Base-by-base conservation (phyloP, 2,329 filamentous ascomycete genomes). In the Pseudopithomyces chartarum region DNA sequence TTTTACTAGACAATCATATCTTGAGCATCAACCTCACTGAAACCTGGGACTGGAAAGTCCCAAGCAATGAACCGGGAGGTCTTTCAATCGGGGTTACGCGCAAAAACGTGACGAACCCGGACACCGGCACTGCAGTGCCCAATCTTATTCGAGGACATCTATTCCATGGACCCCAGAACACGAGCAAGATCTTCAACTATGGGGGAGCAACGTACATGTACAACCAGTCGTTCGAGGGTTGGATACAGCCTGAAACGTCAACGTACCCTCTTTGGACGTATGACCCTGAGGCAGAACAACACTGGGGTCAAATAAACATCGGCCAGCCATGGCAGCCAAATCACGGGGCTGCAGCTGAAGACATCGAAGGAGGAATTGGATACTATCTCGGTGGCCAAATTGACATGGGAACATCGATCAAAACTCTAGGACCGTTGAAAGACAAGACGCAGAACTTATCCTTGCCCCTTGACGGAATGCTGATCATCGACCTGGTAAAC, bases 341-440 rank as follows among this genome's bases (percentile, higher is more conserved):
- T 46, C 71, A 73, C 54, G 77, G 77, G n/a, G 68, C 73, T 20
- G 71, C 61, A 49, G 66, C 76, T 17, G 76, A 79, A 55, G 74
- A 75, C 8, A 63, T 70, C 19, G 71, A 76, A 40, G 71, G 70
- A 36, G 69, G 73, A 8, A 56, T 78, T 3, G 75, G 63, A 2
- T 78, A 79, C 51, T 79, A 75, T 55, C 62, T 79, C 13, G 77
- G 78, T 56, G 77, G 77, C 1, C 67, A 73, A 40, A 68, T 78
- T 36, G 74, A 80, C 46, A 65, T 63, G 46, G 76, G 77, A 7
- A 75, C 71, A 10, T 65, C 65, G 2, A 20, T 15, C 40, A 43
- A n/a, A 29, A 69, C 51, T 54, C 46, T 33, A 39, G 66, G 36
- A 40, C 48, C 48, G 11, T 32, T 64, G 1, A 56, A 52, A 12